A percentile compares a stretch with the other conserved stretches of the same genome.
phyloP scores from a whole-genome alignment of 441 rosid genomes.

The Melastoma candidum region DNA sequence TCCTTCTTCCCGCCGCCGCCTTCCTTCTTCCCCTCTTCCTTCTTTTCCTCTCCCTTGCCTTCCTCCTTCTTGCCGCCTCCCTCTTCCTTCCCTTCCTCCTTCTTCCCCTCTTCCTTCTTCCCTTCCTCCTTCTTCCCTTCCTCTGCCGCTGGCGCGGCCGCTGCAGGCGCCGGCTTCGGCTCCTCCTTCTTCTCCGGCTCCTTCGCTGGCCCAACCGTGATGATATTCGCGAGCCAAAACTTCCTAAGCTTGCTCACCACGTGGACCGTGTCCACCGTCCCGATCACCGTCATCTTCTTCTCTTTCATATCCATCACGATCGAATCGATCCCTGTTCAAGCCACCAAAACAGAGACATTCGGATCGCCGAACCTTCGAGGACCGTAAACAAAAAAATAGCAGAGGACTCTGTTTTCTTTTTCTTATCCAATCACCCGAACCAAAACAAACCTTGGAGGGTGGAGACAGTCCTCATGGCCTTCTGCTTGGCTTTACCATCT shows the following conservation, averaged over 20 bases:
- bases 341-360: neutral
- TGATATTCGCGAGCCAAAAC: constrained; percentile 61
- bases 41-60: constrained; percentile 22
- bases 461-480: constrained; percentile 80
- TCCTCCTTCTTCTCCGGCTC: constrained; percentile 91
- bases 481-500: constrained; percentile 77
- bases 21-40: constrained; percentile 10
- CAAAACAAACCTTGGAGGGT: constrained; percentile 54
- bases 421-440: too few species aligned
- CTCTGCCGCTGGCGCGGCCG: constrained; percentile 21
- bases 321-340: constrained; percentile 60
- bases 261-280: constrained; percentile 70
- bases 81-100: constrained; percentile 3
- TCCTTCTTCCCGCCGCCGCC: constrained; percentile 11
- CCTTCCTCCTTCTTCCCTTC: constrained; percentile 16
- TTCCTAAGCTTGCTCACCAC: constrained; percentile 78
- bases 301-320: constrained; percentile 82
- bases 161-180: constrained; percentile 23
- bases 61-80: constrained; percentile 21
- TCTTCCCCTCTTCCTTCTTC: constrained; percentile 9
- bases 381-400: neutral
- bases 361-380: neutral
- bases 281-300: constrained; percentile 65
- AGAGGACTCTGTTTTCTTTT: neutral
- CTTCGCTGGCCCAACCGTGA: constrained; percentile 78